A percentile compares a stretch with the other conserved stretches of the same genome.
phyloP scores from a whole-genome alignment of 441 rosid genomes.

The Isatis lusitanica region DNA sequence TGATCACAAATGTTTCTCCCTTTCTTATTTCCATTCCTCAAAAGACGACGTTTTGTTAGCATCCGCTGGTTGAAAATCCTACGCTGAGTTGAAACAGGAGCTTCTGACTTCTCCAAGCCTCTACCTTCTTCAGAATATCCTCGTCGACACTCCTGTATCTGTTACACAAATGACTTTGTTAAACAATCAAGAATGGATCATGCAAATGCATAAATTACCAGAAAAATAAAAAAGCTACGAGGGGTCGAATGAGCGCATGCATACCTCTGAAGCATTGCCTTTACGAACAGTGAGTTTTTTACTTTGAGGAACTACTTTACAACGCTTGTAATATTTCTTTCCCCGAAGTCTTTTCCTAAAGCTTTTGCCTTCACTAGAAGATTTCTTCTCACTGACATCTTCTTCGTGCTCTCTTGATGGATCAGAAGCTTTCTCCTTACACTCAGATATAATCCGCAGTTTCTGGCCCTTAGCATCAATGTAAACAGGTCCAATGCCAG shows the following conservation, averaged over 20 bases:
- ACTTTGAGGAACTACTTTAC: conserved; percentile 58
- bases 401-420: conserved; percentile 43
- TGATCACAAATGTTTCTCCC: conserved; percentile 46
- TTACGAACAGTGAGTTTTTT: conserved; percentile 44
- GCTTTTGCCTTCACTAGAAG: conserved; percentile 49
- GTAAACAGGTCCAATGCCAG: conserved; percentile 82
- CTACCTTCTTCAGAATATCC: conserved; percentile 39
- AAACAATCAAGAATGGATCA: conserved; percentile 22
- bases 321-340: conserved; percentile 51
- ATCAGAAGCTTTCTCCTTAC: conserved; percentile 35
- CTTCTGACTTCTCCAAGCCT: conserved; percentile 34
- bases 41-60: conserved; percentile 52
- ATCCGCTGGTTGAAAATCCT: conserved; percentile 44
- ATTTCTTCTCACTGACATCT: conserved; percentile 46
- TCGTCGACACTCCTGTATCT: conserved; percentile 47
- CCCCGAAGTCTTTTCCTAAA: conserved; percentile 49
- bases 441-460: conserved; percentile 74
- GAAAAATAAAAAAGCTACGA: conserved; percentile 18
- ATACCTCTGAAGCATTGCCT: conserved; percentile 61
- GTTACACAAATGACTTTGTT: conserved; percentile 37
- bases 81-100: conserved; percentile 16
- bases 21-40: conserved; percentile 47
- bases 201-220: neutral
- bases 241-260: conserved; percentile 9
- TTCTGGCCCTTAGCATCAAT: conserved; percentile 85